Evolutionary conservation across 768 basidiomycete species (phyloP).

Genomic region (Pisolithus albus): DNA sequence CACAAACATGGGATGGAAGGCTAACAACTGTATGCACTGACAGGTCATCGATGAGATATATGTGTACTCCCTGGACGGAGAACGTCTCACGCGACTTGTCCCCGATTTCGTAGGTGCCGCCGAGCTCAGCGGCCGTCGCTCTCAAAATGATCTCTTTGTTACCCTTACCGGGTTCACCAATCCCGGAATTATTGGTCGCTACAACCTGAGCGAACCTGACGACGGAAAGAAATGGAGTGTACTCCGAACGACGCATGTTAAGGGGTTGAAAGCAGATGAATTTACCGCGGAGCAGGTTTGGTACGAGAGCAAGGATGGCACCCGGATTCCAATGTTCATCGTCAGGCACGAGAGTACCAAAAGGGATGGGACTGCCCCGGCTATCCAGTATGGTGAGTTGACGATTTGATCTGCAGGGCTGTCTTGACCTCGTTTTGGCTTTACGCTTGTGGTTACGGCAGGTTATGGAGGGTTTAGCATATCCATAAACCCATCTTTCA

Average conservation of each 20-base stretch:
- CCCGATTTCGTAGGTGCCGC: constrained; percentile 64
- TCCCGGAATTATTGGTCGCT: constrained; percentile 58
- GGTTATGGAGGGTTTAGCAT: constrained; percentile 81
- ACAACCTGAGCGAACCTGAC: constrained; percentile 41
- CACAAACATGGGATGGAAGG: not conserved
- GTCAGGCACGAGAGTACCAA: constrained; percentile 66
- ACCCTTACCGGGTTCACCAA: constrained; percentile 62
- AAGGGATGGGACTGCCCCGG: constrained; percentile 69
- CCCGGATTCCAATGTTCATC: constrained; percentile 79
- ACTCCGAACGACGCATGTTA: constrained; percentile 51
- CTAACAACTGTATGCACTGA: not conserved
- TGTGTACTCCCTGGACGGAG: constrained; percentile 53
- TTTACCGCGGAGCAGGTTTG: constrained; percentile 73
- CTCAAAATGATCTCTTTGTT: constrained; percentile 57
- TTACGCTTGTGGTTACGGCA: constrained; percentile 14
- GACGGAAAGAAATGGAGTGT: constrained; percentile 48
- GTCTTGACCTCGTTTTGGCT: not conserved
- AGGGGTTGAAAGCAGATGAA: constrained; percentile 57
- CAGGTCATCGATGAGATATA: constrained; percentile 79
- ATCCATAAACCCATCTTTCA: constrained; percentile 68
- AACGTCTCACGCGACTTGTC: constrained; percentile 48
- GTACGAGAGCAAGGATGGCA: constrained; percentile 75
- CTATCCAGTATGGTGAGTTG: constrained; percentile 62
- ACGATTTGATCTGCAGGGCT: no score
- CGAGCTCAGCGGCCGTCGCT: constrained; percentile 42